Evolutionary conservation across 305 asterid species (phyloP).

Genomic region (Fraxinus albicans): DNA sequence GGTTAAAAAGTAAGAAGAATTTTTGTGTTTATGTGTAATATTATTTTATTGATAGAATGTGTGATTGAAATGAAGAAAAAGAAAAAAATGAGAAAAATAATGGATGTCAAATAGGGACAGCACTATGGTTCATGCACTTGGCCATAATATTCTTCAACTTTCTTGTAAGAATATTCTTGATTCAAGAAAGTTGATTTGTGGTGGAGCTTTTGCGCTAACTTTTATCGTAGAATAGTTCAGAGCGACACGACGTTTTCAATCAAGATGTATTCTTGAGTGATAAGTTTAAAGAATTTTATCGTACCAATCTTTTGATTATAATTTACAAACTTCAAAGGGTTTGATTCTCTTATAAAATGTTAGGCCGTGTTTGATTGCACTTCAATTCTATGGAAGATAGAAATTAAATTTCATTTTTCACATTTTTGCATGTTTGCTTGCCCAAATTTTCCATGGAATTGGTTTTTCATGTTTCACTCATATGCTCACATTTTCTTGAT

Average conservation of each 20-base stretch:
- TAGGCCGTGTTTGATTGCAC: not conserved
- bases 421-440: no score
- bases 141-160: not conserved
- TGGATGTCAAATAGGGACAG: no score
- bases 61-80: no score
- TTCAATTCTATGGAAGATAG: no score
- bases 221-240: not conserved
- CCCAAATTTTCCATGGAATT: no score
- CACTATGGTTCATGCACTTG: not conserved
- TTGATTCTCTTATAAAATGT: not conserved
- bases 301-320: not conserved
- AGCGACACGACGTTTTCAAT: not conserved
- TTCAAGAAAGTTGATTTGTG: not conserved
- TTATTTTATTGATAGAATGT: no score
- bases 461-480: no score
- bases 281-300: not conserved
- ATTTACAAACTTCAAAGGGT: not conserved
- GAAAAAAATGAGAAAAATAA: no score
- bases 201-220: not conserved
- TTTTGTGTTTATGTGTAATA: no score
- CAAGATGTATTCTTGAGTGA: not conserved
- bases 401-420: no score
- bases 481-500: no score
- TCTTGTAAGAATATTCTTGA: not conserved
- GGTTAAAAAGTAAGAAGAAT: no score